Conservation (phyloP, 805 yeast genomes). For the Candida sanyiensis region DNA sequence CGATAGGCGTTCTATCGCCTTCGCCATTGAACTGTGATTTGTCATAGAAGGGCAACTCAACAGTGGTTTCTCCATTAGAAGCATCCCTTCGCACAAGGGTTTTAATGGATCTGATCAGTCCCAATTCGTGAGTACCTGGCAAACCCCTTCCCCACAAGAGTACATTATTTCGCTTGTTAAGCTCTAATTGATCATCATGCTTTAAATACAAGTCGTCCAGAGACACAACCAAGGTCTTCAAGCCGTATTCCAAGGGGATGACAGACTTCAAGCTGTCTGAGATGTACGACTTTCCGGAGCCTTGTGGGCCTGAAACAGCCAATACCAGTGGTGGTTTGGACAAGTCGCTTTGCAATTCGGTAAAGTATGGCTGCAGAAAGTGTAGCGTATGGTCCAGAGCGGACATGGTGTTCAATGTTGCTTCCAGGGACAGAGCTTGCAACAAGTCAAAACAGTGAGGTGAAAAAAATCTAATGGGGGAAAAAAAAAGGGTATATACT, state of each 20-base stretch:
- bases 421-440: too few relatives aligned
- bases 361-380: not conserved
- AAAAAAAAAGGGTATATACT: not conserved
- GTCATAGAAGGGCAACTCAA: conserved; percentile 65
- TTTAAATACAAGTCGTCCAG: conserved; percentile 84
- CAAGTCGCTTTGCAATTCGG: not conserved
- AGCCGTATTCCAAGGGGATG: conserved; percentile 29
- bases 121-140: conserved; percentile 90
- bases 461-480: too few relatives aligned
- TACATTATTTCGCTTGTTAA: conserved; percentile 44
- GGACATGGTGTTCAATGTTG: too few relatives aligned
- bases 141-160: conserved; percentile 76
- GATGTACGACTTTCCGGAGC: conserved; percentile 67
- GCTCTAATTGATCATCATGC: conserved; percentile 47
- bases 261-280: conserved; percentile 37
- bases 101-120: conserved; percentile 2
- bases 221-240: conserved; percentile 48
- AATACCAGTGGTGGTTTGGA: conserved; percentile 36
- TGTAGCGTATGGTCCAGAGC: not conserved
- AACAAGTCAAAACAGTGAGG: too few relatives aligned
- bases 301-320: conserved; percentile 52
- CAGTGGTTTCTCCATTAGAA: conserved; percentile 25
- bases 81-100: conserved; percentile 28
- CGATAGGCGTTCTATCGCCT: conserved; percentile 61
- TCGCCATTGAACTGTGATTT: conserved; percentile 65